phyloP scores from a whole-genome alignment of 108 stramenopile genomes.

The Fistulifera pelliculosa region DNA sequence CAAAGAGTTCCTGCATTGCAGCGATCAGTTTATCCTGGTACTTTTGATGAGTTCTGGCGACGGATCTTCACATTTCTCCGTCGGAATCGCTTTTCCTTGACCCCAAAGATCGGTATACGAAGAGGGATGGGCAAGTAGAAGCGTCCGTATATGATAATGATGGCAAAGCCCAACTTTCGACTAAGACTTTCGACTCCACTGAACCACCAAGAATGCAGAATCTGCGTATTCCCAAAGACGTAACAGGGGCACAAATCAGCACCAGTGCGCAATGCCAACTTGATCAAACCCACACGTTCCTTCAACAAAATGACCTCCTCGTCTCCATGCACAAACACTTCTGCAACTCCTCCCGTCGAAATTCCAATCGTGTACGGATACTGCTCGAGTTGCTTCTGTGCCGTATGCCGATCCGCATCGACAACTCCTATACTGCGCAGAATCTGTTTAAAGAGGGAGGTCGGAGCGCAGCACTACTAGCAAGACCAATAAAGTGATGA shows the following conservation, averaged over 20 bases:
- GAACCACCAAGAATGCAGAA: conserved; percentile 29
- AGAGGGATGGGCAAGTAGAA: conserved; percentile 33
- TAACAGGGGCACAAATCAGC: conserved; percentile 44
- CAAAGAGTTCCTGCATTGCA: conserved; percentile 3
- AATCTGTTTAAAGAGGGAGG: conserved; percentile 41
- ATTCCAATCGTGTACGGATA: conserved; percentile 23
- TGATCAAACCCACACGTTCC: conserved; percentile 37
- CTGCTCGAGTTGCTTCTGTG: conserved; percentile 17
- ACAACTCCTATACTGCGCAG: conserved; percentile 24
- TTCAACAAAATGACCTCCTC: conserved; percentile 29
- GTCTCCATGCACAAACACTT: conserved; percentile 35
- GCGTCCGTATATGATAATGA: conserved; percentile 32
- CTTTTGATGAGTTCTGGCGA: conserved; percentile 1
- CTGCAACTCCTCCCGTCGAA: conserved; percentile 41
- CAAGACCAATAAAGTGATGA: conserved; percentile 21
- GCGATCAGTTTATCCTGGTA: neutral
- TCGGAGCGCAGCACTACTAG: conserved; percentile 25
- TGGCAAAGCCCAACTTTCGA: conserved; percentile 28
- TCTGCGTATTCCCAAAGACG: conserved; percentile 41
- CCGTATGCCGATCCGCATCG: conserved; percentile 25
- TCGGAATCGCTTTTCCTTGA: conserved; percentile 29
- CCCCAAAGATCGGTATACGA: conserved; percentile 20
- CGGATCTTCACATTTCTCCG: conserved; percentile 6
- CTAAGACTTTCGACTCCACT: conserved; percentile 24
- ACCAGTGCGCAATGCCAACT: conserved; percentile 45